phyloP scores from a whole-genome alignment of 2,329 filamentous ascomycete genomes.

The Exophiala bonariae region DNA sequence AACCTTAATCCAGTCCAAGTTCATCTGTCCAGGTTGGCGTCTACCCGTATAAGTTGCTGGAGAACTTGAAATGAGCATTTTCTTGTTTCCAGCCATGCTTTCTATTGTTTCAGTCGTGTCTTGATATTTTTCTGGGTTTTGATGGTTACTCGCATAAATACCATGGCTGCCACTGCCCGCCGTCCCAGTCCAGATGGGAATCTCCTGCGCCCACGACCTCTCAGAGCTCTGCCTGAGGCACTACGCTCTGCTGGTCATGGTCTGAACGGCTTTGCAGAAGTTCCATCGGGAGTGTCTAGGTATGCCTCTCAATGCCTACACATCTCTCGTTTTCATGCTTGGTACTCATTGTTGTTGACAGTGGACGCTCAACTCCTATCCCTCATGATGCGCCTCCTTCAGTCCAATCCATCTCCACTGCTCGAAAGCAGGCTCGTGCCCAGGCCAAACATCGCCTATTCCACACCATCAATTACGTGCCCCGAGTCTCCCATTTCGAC shows the following conservation, averaged over 20 bases:
- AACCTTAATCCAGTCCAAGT: too few relatives aligned
- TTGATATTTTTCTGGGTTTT: conserved; percentile 1
- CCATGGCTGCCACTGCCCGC: conserved; percentile 13
- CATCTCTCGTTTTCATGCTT: conserved; percentile 1
- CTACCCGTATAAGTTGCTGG: too few relatives aligned
- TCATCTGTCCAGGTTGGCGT: too few relatives aligned
- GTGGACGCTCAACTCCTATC: conserved; percentile 79
- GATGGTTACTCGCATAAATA: too few relatives aligned
- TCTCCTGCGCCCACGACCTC: conserved; percentile 22
- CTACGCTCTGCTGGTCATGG: conserved; percentile 26
- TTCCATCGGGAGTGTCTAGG: conserved; percentile 38
- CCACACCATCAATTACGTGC: conserved; percentile 87
- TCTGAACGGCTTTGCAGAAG: conserved; percentile 32
- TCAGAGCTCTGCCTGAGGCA: conserved; percentile 15
- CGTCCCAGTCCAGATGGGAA: conserved; percentile 17
- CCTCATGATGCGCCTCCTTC: conserved; percentile 92
- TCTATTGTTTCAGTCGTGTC: neutral
- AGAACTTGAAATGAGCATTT: too few relatives aligned
- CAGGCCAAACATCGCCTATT: conserved; percentile 83
- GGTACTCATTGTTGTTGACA: conserved; percentile 36
- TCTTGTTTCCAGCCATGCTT: neutral
- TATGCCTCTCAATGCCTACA: conserved; percentile 17
- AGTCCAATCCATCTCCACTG: conserved; percentile 78
- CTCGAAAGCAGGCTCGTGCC: conserved; percentile 78
- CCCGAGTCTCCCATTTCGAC: conserved; percentile 93